Base-by-base conservation (phyloP, 108 stramenopile genomes). In the Schizochytrium sp. region DNA sequence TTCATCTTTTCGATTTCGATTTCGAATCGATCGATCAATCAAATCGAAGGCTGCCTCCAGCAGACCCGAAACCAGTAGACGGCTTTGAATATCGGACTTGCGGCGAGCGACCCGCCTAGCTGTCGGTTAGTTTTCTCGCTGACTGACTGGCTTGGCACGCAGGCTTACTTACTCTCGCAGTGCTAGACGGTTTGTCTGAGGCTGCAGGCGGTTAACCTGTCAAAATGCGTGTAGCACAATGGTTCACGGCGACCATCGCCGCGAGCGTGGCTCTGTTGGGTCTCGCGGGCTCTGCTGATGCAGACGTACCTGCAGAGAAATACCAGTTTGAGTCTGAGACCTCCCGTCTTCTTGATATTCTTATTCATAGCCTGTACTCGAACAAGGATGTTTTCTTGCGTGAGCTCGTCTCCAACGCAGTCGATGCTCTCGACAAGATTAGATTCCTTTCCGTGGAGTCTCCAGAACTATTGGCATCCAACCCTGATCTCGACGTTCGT, bases 341-440 rank as follows among this genome's bases (percentile, higher is more conserved):
- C 8, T 94, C 96, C 90, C 96, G 98, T 17, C 97, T 99, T 95
- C 94, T 99, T 91, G 98, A 99, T 93, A 99, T 99, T 93, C 97
- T 99, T 91, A 97, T 99, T 91, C 99, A 99, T 93, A 97, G 97
- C 28, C 96, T 99, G 56, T 99, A 99, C 95, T 97, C 97, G 91
- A 99, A 98, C 96, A 98, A 97, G 91, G 98, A 99, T 64, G 95
- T 98, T 58, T 97, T 97, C 92, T 92, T 98, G 38, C 95, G 98
- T 58, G 97, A 97, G 88, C 72, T 99, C 45, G 98, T 99, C 88
- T 97, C 97, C 87, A 99, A 99, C 90, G 97, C 97, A n/a, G 96
- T 96, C 47, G 99, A 99, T 89, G 99, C 99, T 19, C 93, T 99
- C 2, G 99, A 99, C 93, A 99, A 99, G 93, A 95, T 99, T 56